These are phyloP conservation scores for Ambrosiella beaveri DNA, from an alignment of 2,329 filamentous ascomycete species.

Conservation along the genomic window DNA sequence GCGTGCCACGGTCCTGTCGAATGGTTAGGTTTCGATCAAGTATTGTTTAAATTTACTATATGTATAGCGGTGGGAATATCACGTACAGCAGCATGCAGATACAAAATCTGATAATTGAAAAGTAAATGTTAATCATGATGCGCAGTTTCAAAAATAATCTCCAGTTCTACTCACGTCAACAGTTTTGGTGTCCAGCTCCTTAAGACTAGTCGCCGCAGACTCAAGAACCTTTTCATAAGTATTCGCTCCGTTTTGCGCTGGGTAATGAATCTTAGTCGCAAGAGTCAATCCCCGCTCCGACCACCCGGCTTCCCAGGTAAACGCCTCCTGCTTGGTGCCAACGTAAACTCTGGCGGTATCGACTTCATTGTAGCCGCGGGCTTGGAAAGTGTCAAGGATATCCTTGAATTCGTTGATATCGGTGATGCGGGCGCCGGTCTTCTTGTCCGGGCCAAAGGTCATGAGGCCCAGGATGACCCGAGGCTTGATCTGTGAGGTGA, in stretches of 20 bases:
- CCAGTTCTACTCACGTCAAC: conserved; percentile 39
- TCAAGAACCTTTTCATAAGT: conserved; percentile 44
- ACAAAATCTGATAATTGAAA: conserved; percentile 38
- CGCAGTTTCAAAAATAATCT: background rate
- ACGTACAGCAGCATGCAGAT: conserved; percentile 48
- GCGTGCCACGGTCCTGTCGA: conserved; percentile 39
- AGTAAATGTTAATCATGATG: background rate
- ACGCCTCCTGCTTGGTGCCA: conserved; percentile 58
- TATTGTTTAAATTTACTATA: background rate
- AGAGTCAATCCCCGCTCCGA: conserved; percentile 59
- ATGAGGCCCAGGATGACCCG: conserved; percentile 71
- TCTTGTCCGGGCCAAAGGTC: conserved; percentile 57
- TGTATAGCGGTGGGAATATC: background rate
- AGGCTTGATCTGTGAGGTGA: conserved; percentile 32
- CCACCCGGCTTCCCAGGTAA: conserved; percentile 58
- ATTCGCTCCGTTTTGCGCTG: conserved; percentile 40
- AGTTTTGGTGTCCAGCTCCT: conserved; percentile 53
- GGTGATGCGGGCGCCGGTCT: conserved; percentile 53
- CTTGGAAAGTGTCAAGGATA: conserved; percentile 57
- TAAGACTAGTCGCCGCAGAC: conserved; percentile 49
- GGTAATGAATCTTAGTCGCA: conserved; percentile 62
- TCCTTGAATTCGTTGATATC: conserved; percentile 47
- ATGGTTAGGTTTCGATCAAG: conserved; percentile 18
- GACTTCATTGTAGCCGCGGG: conserved; percentile 65
- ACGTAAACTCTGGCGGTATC: conserved; percentile 69